Evolutionary conservation across 2,329 filamentous ascomycete genomes (phyloP).

Genomic region (Orbilia javanica): DNA sequence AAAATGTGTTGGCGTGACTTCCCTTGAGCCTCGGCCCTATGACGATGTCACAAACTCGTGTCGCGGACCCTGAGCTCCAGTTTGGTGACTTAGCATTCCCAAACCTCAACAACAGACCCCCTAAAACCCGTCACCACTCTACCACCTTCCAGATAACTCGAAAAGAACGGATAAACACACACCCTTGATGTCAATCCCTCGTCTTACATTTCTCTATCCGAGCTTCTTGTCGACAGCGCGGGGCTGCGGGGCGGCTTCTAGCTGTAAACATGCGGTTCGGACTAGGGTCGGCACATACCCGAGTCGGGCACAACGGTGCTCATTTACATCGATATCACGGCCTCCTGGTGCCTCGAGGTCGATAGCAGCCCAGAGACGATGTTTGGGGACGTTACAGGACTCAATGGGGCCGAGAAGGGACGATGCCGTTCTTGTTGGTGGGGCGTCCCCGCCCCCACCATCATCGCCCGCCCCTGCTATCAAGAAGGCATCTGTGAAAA

Average conservation of each 20-base stretch:
- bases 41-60: slow-evolving; percentile 40
- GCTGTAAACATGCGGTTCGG: slow-evolving; percentile 53
- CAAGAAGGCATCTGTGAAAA: slow-evolving; percentile 1
- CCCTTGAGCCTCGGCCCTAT: slow-evolving; percentile 55
- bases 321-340: slow-evolving; percentile 47
- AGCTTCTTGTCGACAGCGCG: slow-evolving; percentile 53
- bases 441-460: slow-evolving; percentile 6
- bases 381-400: slow-evolving; percentile 42
- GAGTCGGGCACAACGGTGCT: slow-evolving; percentile 42
- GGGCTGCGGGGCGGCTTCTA: slow-evolving; percentile 37
- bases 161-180: neutral
- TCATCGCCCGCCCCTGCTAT: neutral
- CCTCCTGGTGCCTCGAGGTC: slow-evolving; percentile 1
- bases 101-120: slow-evolving; percentile 1
- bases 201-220: slow-evolving; percentile 55
- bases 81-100: neutral
- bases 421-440: slow-evolving; percentile 32
- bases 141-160: neutral
- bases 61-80: slow-evolving; percentile 35
- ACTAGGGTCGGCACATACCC: slow-evolving; percentile 46
- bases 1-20: slow-evolving; percentile 42
- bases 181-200: slow-evolving; percentile 46
- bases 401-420: slow-evolving; percentile 25
- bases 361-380: slow-evolving; percentile 32
- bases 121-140: neutral